These are phyloP conservation scores for Tilletia caries DNA, from an alignment of 1,284 basidiomycete species.

Conservation along the genomic window DNA sequence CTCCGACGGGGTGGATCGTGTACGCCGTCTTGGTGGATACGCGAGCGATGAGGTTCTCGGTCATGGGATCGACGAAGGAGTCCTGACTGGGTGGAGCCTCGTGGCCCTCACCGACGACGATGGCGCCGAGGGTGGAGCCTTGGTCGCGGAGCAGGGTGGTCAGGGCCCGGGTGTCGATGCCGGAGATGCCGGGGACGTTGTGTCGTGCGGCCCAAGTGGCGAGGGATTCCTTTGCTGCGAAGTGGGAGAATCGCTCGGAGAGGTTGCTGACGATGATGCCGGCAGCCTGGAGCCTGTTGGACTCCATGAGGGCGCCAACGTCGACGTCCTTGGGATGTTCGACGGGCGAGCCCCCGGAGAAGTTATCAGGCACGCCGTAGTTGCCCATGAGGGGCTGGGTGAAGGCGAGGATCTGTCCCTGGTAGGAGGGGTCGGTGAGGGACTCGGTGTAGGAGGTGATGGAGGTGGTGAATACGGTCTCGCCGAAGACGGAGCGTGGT, in stretches of 20 bases:
- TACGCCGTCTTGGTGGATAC: conserved; percentile 83
- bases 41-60: conserved; percentile 87
- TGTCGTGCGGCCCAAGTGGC: conserved; percentile 89
- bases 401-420: conserved; percentile 95
- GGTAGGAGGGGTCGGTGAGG: conserved; percentile 99
- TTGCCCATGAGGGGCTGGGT: conserved; percentile 98
- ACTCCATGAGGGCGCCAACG: conserved; percentile 66
- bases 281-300: conserved; percentile 80
- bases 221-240: conserved; percentile 86
- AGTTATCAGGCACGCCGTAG: conserved; percentile 88
- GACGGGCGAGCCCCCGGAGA: conserved; percentile 36
- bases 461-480: conserved; percentile 97
- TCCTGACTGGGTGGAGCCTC: conserved; percentile 58
- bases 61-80: conserved; percentile 83
- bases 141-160: conserved; percentile 90
- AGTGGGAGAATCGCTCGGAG: conserved; percentile 90
- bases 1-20: conserved; percentile 78
- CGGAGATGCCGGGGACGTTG: conserved; percentile 87
- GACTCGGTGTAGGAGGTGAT: conserved; percentile 99
- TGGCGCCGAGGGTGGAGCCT: conserved; percentile 89
- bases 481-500: conserved; percentile 81
- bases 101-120: conserved; percentile 76
- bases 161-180: conserved; percentile 95
- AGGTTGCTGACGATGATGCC: conserved; percentile 92
- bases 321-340: conserved; percentile 62